A percentile compares a stretch with the other conserved stretches of the same genome.
phyloP scores from a whole-genome alignment of 441 rosid species.

The Brassica hybrid region DNA sequence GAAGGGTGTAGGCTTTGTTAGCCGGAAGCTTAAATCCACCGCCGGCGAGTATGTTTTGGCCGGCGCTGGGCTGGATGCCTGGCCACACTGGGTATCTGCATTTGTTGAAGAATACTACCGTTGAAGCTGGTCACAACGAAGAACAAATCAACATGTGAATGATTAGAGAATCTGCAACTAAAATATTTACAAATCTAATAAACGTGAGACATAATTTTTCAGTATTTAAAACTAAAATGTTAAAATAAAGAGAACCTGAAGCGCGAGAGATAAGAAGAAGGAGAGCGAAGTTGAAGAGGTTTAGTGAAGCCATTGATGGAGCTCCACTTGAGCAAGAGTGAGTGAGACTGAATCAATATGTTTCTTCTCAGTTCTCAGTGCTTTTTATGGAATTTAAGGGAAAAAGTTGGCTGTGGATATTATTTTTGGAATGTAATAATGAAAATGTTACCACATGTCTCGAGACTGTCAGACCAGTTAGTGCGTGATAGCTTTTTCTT shows the following conservation, averaged over 20 bases:
- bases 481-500: conserved; percentile 39
- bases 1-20: conserved; percentile 61
- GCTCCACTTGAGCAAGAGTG: conserved; percentile 16
- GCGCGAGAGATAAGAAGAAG: conserved; percentile 49
- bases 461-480: conserved; percentile 40
- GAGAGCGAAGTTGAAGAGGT: conserved; percentile 37
- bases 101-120: conserved; percentile 71
- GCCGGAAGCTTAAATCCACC: conserved; percentile 89
- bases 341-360: conserved; percentile 16
- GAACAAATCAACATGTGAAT: conserved; percentile 21
- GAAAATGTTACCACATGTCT: conserved; percentile 32
- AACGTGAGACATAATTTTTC: neutral
- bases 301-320: conserved; percentile 42
- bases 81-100: conserved; percentile 94
- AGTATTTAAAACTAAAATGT: neutral
- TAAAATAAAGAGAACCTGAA: conserved; percentile 49
- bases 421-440: conserved; percentile 35
- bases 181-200: neutral
- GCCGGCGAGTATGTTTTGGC: conserved; percentile 70
- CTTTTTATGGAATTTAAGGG: conserved; percentile 21
- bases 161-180: conserved; percentile 19
- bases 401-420: neutral
- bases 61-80: conserved; percentile 88
- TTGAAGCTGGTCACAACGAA: conserved; percentile 51
- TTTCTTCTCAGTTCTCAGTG: too few relatives aligned